Evolutionary conservation across 2,329 filamentous ascomycete genomes (phyloP).

Genomic region (Talaromyces sp.): DNA sequence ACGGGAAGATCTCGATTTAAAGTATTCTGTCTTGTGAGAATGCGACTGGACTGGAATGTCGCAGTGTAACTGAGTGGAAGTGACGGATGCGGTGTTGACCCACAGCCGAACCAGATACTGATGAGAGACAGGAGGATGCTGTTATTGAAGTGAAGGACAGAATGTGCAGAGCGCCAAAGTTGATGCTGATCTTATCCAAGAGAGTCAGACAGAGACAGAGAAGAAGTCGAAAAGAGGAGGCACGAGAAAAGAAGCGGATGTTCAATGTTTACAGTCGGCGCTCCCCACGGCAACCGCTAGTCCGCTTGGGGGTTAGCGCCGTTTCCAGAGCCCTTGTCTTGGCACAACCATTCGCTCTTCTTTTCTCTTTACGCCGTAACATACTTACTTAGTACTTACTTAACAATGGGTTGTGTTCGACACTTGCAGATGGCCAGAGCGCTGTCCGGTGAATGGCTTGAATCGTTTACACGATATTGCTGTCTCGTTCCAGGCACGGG

Average conservation of each 20-base stretch:
- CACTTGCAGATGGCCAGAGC: neutral
- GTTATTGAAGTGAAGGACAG: neutral
- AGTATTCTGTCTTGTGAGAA: slow-evolving; percentile 15
- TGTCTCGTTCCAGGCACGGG: neutral
- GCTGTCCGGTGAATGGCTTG: neutral
- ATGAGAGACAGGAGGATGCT: neutral
- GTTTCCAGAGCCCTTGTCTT: neutral
- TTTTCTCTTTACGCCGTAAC: too few relatives aligned
- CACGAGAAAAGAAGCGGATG: neutral
- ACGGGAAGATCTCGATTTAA: neutral
- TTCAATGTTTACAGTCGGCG: slow-evolving; percentile 9
- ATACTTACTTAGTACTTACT: too few relatives aligned
- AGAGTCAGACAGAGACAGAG: neutral
- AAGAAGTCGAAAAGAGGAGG: slow-evolving; percentile 1
- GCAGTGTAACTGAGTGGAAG: slow-evolving; percentile 11
- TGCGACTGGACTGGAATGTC: slow-evolving; percentile 26
- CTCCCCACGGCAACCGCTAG: slow-evolving; percentile 15
- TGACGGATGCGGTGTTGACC: slow-evolving; percentile 18
- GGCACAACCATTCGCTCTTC: slow-evolving; percentile 3
- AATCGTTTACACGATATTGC: neutral
- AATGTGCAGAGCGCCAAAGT: neutral
- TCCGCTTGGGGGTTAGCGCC: neutral
- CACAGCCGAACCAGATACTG: slow-evolving; percentile 3
- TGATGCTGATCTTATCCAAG: neutral
- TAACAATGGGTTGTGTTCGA: too few relatives aligned